Base-by-base conservation (phyloP, 2,329 filamentous ascomycete genomes). In the Aschersonia sp. region DNA sequence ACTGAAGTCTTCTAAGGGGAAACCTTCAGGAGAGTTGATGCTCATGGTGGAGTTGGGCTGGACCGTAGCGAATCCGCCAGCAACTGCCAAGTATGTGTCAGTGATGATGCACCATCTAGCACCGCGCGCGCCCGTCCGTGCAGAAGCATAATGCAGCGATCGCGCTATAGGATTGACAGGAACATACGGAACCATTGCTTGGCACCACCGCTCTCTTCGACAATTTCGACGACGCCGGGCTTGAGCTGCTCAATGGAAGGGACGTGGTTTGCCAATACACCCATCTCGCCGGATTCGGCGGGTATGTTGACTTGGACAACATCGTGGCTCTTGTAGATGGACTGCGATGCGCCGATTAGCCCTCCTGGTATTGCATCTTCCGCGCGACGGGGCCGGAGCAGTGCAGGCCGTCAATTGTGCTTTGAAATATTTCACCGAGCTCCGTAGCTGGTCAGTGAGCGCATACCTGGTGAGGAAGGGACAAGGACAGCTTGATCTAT, bases 191-290 rank as follows among this genome's bases (percentile, higher is more conserved):
- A 98, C 76, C 92, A 98, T 72, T 94, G 87, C 81, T 98, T 98
- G 84, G 67, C 74, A 64, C 75, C 76, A 63, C 87, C 86, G 63
- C 73, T 79, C 79, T 98, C 92, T 77, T 97, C 90, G 58, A 97
- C 80, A 64, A 98, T 77, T 77, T 97, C 90, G 58, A 98, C 78
- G 58, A 97, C 73, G 63, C 92, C 92, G 52, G 92, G 89, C 80
- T 94, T 95, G 70, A 98, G 78, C 77, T 98, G 92, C 78, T 98
- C 92, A 65, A 98, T 97, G 53, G 89, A 88, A 55, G 92, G 89
- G 62, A 98, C 92, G 80, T 98, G 92, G 78, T 92, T 94, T 67
- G 92, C 92, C 65, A 98, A 84, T 61, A 98, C 84, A 84, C 92
- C 92, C 92, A 98, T 98, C 62, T 97, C 92, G 67, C 92, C 92